These are phyloP conservation scores for Neospora caninum DNA, from an alignment of 169 alveolate genomes.

Conservation along the genomic window DNA sequence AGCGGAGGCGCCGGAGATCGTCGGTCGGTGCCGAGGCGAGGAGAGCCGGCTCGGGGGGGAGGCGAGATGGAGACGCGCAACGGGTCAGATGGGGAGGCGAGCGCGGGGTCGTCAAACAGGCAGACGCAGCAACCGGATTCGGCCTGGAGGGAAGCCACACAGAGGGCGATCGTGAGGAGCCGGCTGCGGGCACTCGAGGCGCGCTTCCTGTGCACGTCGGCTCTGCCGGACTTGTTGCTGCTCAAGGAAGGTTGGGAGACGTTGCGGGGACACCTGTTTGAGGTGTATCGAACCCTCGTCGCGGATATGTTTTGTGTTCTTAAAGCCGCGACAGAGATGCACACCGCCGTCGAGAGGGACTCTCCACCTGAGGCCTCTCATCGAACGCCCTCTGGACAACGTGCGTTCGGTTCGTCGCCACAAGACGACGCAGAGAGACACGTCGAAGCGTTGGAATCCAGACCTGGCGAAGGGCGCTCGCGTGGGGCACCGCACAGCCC, in stretches of 20 bases:
- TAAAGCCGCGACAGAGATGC: no score
- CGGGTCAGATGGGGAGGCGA: background rate
- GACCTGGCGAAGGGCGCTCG: no score
- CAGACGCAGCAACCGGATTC: background rate
- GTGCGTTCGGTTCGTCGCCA: no score
- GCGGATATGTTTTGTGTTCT: background rate
- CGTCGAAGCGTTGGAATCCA: no score
- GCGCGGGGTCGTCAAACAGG: background rate
- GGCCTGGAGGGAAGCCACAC: background rate
- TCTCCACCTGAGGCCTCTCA: no score
- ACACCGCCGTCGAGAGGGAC: no score
- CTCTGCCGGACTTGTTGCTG: background rate
- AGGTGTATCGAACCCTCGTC: background rate
- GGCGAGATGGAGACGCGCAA: background rate
- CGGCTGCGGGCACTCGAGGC: background rate
- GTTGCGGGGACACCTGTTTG: background rate
- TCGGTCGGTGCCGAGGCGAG: background rate
- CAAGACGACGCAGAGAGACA: no score
- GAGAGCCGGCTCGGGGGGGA: background rate
- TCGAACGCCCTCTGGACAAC: no score
- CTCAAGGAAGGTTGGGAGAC: background rate
- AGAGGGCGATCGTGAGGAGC: background rate
- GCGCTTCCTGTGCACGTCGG: background rate
- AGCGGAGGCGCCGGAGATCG: background rate
- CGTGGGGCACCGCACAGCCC: no score